Evolutionary conservation across 371 early-diverging fungal genomes (phyloP).

Genomic region (Rozella allomycis): DNA sequence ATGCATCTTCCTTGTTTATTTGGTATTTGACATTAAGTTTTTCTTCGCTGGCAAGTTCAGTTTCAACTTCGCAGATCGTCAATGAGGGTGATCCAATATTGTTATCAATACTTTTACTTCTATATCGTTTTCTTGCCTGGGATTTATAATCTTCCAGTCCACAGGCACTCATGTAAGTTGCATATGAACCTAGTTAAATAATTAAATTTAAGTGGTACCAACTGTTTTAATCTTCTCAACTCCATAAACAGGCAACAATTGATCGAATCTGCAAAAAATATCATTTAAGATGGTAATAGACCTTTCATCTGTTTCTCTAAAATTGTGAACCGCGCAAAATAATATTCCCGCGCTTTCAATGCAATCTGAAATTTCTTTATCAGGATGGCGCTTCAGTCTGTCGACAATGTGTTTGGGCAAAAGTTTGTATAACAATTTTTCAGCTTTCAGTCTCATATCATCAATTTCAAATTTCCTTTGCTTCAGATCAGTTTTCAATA

Average conservation of each 20-base stretch:
- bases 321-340: background rate
- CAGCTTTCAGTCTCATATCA: conserved; percentile 1
- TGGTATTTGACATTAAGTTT: conserved; percentile 7
- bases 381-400: background rate
- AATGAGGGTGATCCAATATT: too few relatives aligned
- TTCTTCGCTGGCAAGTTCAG: too few relatives aligned
- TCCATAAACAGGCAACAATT: conserved; percentile 3
- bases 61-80: too few relatives aligned
- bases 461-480: conserved; percentile 1
- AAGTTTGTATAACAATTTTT: conserved; percentile 1
- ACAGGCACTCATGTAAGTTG: background rate
- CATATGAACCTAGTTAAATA: conserved; percentile 3
- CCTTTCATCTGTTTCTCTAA: background rate
- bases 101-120: too few relatives aligned
- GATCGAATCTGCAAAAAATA: conserved; percentile 12
- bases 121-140: too few relatives aligned
- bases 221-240: conserved; percentile 17
- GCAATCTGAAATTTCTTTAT: background rate
- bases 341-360: background rate
- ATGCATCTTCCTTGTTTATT: conserved; percentile 6
- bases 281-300: conserved; percentile 7
- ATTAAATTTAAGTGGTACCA: conserved; percentile 1
- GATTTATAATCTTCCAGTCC: too few relatives aligned
- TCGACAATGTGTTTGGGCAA: conserved; percentile 1
- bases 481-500: background rate